Percentiles rank a stretch among this genome's conserved stretches.
These are phyloP conservation scores for Ustilago sp. DNA, from an alignment of 1,284 basidiomycete species.

Conservation along the genomic window DNA sequence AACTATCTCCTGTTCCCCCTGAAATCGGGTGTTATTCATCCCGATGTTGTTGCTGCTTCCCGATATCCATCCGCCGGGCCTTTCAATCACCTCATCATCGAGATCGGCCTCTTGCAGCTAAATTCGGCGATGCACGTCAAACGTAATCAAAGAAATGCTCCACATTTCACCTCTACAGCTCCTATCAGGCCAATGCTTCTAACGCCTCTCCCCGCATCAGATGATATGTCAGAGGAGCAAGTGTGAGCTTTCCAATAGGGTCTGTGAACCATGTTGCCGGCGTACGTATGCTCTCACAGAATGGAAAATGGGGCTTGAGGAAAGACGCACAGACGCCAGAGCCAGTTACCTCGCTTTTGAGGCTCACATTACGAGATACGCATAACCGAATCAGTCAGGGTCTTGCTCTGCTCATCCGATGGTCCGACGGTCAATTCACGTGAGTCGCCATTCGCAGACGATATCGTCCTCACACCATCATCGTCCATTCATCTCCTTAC, in stretches of 20 bases:
- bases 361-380: conserved; percentile 1
- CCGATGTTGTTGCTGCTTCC: not conserved
- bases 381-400: not conserved
- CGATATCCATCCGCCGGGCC: not conserved
- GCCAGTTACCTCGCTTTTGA: not conserved
- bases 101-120: conserved; percentile 17
- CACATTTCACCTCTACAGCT: not conserved
- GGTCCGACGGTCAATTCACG: not conserved
- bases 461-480: not conserved
- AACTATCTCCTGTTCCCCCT: not conserved
- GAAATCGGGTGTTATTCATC: not conserved
- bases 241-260: too few species aligned
- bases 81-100: conserved; percentile 11
- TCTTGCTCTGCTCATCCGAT: conserved; percentile 3
- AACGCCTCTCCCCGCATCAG: not conserved
- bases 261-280: too few species aligned
- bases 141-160: not conserved
- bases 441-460: not conserved
- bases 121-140: conserved; percentile 26
- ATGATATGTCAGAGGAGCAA: too few species aligned
- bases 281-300: too few species aligned
- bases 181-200: not conserved
- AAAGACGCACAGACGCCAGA: not conserved
- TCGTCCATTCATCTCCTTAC: not conserved
- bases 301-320: too few species aligned